A percentile compares a stretch with the other conserved stretches of the same genome.
phyloP scores from a whole-genome alignment of 2,329 filamentous ascomycete species.

The Pyricularia sp. region DNA sequence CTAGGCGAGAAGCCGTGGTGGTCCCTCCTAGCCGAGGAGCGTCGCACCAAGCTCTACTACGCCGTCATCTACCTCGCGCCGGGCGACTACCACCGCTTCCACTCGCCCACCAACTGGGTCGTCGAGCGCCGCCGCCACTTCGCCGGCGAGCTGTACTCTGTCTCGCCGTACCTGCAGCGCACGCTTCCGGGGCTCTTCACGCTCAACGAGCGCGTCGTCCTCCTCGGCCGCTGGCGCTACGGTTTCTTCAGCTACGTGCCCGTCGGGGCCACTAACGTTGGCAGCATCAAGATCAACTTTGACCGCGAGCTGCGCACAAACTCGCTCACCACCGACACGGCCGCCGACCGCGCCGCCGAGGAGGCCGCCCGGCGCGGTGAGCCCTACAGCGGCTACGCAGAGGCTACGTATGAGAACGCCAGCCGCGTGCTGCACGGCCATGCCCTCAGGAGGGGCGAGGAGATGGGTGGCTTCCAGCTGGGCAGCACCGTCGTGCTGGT shows the following conservation, averaged over 20 bases:
- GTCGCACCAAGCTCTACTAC: conserved; percentile 71
- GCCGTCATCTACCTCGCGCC: conserved; percentile 92
- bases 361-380: conserved; percentile 68
- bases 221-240: conserved; percentile 90
- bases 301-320: conserved; percentile 92
- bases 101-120: conserved; percentile 92
- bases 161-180: conserved; percentile 89
- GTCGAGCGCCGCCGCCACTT: conserved; percentile 94
- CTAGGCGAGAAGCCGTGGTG: conserved; percentile 64
- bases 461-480: conserved; percentile 97
- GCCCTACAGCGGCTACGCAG: conserved; percentile 80
- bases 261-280: conserved; percentile 94
- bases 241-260: conserved; percentile 96
- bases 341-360: conserved; percentile 76
- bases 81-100: conserved; percentile 97
- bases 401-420: conserved; percentile 78
- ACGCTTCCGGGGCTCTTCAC: conserved; percentile 92
- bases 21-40: conserved; percentile 49
- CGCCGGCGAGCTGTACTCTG: conserved; percentile 88
- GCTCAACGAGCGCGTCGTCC: conserved; percentile 88
- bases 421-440: conserved; percentile 74
- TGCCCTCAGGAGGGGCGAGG: conserved; percentile 76
- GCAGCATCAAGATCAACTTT: conserved; percentile 94
- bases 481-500: conserved; percentile 93
- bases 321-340: conserved; percentile 83